Base-by-base conservation (phyloP, 352 stramenopile species). In the Phytophthora nicotianae region DNA sequence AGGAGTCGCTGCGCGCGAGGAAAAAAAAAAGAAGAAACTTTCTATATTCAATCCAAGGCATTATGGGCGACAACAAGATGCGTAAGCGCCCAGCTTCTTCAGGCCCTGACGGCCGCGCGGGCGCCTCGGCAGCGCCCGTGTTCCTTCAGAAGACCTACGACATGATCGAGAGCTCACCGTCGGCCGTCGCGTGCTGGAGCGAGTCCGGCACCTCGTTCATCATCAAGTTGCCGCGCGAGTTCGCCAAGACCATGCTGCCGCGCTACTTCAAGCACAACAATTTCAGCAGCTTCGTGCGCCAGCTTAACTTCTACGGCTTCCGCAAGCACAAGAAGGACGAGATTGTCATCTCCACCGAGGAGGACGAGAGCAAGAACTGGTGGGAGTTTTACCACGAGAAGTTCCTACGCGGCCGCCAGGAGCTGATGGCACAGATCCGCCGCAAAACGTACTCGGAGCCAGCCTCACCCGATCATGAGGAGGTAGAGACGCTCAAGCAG, bases 241-340 rank as follows among this genome's bases (percentile, higher is more conserved):
- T 98, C 73, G 89, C 91, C 10, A 90, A 90, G 63, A 83, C 81
- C 29, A 94, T 97, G 67, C 85, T 98, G 13, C 91, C 91, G 16
- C 80, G 84, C 58, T 98, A 97, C 78, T 98, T 98, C 65, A 98
- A 97, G 81, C 91, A 98, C 88, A 96, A 95, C 71, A 98, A 98
- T 70, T 97, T 98, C 62, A 94, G 87, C 58, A 94, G 79, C 50
- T 98, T 98, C 71, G 90, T 98, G 71, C 86, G 91, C 16, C 91
- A 98, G 66, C 81, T 98, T 46, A 98, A 98, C 73, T 97, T 98
- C 58, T 98, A 98, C 65, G 91, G 91, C 42, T 98, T 98, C 74
- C 91, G 90, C 54, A 98, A 98, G 69, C 86, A 95, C 74, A 96
- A 96, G 74, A 92, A 93, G 58, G 87, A 94, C 56, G 87, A 96